Conservation (phyloP, 768 basidiomycete species). For the Lactarius quietus region DNA sequence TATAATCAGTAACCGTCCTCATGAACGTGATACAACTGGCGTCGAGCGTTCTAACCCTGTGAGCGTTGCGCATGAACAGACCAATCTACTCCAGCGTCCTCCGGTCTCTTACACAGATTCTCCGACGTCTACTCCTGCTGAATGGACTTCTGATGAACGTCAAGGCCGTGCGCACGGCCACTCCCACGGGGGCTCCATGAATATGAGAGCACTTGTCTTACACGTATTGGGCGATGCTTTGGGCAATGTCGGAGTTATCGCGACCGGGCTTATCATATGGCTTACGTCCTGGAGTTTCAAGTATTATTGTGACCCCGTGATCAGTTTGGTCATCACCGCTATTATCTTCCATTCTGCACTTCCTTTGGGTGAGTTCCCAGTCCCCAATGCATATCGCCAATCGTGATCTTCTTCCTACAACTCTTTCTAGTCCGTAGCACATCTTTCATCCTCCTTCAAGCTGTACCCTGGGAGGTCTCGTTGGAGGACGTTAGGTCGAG, state of each 20-base stretch:
- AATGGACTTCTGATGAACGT: conserved; percentile 18
- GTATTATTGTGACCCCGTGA: conserved; percentile 89
- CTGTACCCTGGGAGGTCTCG: conserved; percentile 85
- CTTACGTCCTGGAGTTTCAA: conserved; percentile 79
- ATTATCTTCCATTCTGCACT: conserved; percentile 97
- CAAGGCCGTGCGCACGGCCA: conserved; percentile 34
- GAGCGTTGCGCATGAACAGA: conserved; percentile 33
- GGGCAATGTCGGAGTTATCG: conserved; percentile 97
- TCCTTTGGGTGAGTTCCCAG: conserved; percentile 66
- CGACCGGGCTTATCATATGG: conserved; percentile 94
- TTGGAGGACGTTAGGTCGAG: conserved; percentile 82
- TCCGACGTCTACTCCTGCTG: neutral
- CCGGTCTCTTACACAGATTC: conserved; percentile 11
- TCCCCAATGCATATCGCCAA: conserved; percentile 11
- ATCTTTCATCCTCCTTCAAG: conserved; percentile 92
- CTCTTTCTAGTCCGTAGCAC: conserved; percentile 67
- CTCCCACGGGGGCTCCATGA: conserved; percentile 77
- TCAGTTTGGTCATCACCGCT: conserved; percentile 89
- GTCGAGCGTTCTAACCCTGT: neutral
- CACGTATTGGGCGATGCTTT: conserved; percentile 97
- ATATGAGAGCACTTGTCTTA: conserved; percentile 93
- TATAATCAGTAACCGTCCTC: neutral
- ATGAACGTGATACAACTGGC: conserved; percentile 10
- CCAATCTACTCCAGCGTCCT: conserved; percentile 37
- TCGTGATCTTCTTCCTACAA: conserved; percentile 19